These are phyloP conservation scores for Colletotrichum euphorbiae DNA, from an alignment of 2,329 filamentous ascomycete species.

Conservation along the genomic window DNA sequence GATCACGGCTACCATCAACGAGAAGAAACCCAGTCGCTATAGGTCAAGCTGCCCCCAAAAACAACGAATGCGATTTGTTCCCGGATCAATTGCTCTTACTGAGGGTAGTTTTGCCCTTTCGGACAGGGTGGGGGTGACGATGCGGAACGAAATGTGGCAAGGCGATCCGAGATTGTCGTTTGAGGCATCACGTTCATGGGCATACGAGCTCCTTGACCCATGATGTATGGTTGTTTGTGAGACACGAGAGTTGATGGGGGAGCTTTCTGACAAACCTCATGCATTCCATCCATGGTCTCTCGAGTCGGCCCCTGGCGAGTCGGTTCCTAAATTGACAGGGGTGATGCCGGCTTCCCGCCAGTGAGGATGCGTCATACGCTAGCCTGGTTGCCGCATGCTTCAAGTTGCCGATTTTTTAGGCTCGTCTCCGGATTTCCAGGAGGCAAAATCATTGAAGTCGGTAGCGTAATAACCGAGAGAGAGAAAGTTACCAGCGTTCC, in stretches of 20 bases:
- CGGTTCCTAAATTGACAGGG: background rate
- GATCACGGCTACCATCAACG: too few species aligned
- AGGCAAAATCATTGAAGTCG: constrained; percentile 8
- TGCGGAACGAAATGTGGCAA: background rate
- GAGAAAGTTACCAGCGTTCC: background rate
- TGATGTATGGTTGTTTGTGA: constrained; percentile 8
- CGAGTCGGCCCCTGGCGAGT: background rate
- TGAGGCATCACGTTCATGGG: background rate
- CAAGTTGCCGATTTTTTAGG: constrained; percentile 5
- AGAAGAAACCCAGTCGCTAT: too few species aligned
- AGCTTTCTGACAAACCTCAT: constrained; percentile 8
- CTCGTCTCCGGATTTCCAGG: constrained; percentile 17
- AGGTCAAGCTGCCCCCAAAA: too few species aligned
- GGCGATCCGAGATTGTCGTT: background rate
- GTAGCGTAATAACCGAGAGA: background rate
- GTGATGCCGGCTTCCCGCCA: background rate
- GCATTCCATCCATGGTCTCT: background rate
- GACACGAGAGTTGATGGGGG: background rate
- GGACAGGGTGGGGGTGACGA: background rate
- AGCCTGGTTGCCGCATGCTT: constrained; percentile 3
- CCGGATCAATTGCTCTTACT: background rate
- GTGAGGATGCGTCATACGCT: constrained; percentile 2
- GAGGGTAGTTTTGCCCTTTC: background rate
- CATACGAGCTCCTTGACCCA: background rate
- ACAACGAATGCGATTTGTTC: too few species aligned